Conservation (phyloP, 2,329 filamentous ascomycete genomes). For the Phialophora tarda region DNA sequence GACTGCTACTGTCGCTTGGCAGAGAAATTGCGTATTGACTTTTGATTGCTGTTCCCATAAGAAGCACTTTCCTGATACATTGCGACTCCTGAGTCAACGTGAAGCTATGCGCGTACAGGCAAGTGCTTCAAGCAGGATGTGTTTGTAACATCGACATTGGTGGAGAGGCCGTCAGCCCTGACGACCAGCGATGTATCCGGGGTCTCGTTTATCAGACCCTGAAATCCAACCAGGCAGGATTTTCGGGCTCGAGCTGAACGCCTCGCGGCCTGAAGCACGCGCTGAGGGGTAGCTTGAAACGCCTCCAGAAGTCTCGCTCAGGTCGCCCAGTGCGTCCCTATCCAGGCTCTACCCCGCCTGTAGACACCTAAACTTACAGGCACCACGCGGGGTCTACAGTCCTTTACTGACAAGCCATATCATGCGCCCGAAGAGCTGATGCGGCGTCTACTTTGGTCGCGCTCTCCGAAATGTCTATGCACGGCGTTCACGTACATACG, state of each 20-base stretch:
- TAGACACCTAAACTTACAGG: conserved; percentile 10
- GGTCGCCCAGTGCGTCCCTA: conserved; percentile 14
- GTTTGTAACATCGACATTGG: conserved; percentile 8
- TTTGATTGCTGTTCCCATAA: background rate
- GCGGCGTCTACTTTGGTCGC: conserved; percentile 1
- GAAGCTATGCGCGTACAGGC: background rate
- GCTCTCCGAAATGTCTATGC: background rate
- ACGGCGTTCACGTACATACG: background rate
- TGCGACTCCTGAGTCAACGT: background rate
- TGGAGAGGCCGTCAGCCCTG: conserved; percentile 14
- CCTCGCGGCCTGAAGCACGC: conserved; percentile 8
- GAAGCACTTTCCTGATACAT: conserved; percentile 13
- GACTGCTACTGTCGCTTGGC: background rate
- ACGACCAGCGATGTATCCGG: background rate
- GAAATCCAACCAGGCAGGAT: conserved; percentile 6
- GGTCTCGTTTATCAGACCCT: conserved; percentile 11
- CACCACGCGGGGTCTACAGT: background rate
- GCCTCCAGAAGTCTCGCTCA: conserved; percentile 8
- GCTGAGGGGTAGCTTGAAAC: conserved; percentile 18
- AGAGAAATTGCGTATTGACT: background rate
- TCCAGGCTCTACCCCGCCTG: conserved; percentile 14
- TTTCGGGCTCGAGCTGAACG: conserved; percentile 12
- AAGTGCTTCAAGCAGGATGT: background rate
- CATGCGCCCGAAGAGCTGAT: background rate
- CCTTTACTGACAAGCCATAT: background rate